A percentile compares a stretch with the other conserved stretches of the same genome.
These are phyloP conservation scores for Sergeia podlipaevii DNA, from an alignment of 208 protist species.

Conservation along the genomic window DNA sequence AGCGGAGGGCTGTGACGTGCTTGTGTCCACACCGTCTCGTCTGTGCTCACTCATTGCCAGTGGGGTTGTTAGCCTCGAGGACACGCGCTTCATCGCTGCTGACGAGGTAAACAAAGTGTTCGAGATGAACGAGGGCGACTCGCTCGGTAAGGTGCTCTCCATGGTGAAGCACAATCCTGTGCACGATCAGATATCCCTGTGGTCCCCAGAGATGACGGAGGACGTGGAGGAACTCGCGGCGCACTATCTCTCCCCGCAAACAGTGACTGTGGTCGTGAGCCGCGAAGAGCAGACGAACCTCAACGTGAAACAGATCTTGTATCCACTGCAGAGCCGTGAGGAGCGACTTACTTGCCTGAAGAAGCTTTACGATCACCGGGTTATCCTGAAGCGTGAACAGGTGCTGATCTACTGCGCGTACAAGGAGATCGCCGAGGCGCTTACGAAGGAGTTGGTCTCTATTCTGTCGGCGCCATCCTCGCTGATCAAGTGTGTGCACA, in stretches of 20 bases:
- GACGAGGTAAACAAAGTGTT: conserved; percentile 97
- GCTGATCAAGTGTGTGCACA: conserved; percentile 87
- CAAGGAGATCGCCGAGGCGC: conserved; percentile 52
- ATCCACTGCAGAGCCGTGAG: conserved; percentile 33
- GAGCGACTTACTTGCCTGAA: conserved; percentile 45
- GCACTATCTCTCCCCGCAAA: conserved; percentile 69
- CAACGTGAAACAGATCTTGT: conserved; percentile 58
- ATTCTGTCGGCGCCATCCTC: conserved; percentile 46
- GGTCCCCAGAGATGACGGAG: conserved; percentile 69
- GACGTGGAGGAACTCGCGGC: conserved; percentile 57
- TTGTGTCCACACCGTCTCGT: conserved; percentile 80
- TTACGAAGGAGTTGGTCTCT: conserved; percentile 39
- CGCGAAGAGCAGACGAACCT: conserved; percentile 46
- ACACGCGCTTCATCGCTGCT: conserved; percentile 87
- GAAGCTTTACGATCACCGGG: conserved; percentile 58
- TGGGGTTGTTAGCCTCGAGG: conserved; percentile 52
- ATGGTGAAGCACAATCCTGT: conserved; percentile 82
- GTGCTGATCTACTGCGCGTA: conserved; percentile 75
- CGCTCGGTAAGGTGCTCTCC: conserved; percentile 60
- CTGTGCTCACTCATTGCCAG: conserved; percentile 49
- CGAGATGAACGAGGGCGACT: conserved; percentile 45
- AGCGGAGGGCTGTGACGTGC: conserved; percentile 87
- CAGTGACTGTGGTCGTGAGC: conserved; percentile 65
- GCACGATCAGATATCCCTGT: conserved; percentile 91
- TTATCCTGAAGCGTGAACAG: conserved; percentile 68